Percentiles rank a stretch among this genome's conserved stretches.
Evolutionary conservation across 2,329 filamentous ascomycete species (phyloP).

Genomic region (Paramyrothecium sp.): DNA sequence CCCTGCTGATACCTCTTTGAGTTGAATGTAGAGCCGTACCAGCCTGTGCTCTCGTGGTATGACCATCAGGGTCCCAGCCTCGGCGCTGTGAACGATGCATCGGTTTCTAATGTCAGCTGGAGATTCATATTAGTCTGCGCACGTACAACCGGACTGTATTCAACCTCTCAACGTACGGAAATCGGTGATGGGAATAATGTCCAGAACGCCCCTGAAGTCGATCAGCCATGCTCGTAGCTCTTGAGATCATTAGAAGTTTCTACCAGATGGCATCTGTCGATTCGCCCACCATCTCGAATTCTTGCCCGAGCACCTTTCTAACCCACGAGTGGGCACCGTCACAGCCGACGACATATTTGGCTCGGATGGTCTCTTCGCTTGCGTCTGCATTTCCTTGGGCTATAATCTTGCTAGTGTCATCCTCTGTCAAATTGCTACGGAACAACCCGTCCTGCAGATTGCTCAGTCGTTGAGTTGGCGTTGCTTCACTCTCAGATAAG

Average conservation of each 20-base stretch:
- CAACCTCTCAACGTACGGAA: conserved; percentile 38
- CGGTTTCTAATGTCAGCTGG: conserved; percentile 52
- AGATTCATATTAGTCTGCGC: not conserved
- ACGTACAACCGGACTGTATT: not conserved
- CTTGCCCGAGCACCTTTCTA: conserved; percentile 49
- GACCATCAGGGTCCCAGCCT: conserved; percentile 59
- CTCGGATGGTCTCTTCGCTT: conserved; percentile 26
- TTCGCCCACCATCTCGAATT: conserved; percentile 53
- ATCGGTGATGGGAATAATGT: conserved; percentile 41
- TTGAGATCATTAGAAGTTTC: not conserved
- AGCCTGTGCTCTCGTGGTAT: conserved; percentile 64
- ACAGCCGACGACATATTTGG: conserved; percentile 64
- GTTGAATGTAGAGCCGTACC: conserved; percentile 64
- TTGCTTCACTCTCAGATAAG: conserved; percentile 56
- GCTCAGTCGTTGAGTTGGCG: conserved; percentile 34
- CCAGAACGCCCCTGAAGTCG: conserved; percentile 37
- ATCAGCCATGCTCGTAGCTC: not conserved
- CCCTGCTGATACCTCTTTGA: conserved; percentile 45
- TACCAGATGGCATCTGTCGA: conserved; percentile 50
- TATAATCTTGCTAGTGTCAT: conserved; percentile 56
- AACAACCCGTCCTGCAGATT: conserved; percentile 51
- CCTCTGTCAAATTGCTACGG: conserved; percentile 54
- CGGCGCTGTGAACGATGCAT: conserved; percentile 56
- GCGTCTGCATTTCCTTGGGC: conserved; percentile 17
- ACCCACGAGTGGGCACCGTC: conserved; percentile 70